A percentile compares a stretch with the other conserved stretches of the same genome.
These are phyloP conservation scores for Gossypium australe DNA, from an alignment of 345 rosid species.

Conservation along the genomic window DNA sequence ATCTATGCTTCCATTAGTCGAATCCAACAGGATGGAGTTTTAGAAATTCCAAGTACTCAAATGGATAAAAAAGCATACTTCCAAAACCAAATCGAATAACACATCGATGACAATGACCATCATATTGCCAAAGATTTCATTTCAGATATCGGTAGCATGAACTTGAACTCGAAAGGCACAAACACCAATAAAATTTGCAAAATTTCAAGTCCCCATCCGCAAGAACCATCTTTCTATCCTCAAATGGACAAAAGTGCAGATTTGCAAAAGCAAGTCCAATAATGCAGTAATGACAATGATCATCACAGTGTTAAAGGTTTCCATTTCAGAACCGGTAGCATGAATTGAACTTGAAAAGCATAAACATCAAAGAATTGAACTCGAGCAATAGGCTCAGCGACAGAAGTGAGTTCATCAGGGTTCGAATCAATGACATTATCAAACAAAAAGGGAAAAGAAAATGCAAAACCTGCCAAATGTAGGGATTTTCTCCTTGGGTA, in stretches of 20 bases:
- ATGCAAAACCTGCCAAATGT: constrained; percentile 84
- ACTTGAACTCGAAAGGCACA: background rate
- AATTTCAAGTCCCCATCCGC: background rate
- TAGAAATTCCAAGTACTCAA: background rate
- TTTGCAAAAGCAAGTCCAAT: background rate
- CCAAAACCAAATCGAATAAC: background rate
- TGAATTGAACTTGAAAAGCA: background rate
- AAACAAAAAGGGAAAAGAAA: background rate
- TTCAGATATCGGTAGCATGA: background rate
- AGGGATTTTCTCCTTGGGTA: constrained; percentile 94
- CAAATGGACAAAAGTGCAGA: background rate
- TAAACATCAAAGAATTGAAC: background rate
- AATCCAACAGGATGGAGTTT: background rate
- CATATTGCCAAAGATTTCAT: background rate
- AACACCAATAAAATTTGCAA: too few species aligned
- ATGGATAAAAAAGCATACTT: background rate
- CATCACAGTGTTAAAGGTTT: background rate
- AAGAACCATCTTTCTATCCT: background rate
- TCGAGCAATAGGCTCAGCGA: too few species aligned
- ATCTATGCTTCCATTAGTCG: background rate
- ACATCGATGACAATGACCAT: background rate
- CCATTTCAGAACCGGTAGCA: background rate
- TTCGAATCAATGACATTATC: background rate
- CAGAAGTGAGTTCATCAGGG: too few species aligned
- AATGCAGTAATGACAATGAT: background rate